phyloP scores from a whole-genome alignment of 768 basidiomycete species.

The Auriscalpium vulgare region DNA sequence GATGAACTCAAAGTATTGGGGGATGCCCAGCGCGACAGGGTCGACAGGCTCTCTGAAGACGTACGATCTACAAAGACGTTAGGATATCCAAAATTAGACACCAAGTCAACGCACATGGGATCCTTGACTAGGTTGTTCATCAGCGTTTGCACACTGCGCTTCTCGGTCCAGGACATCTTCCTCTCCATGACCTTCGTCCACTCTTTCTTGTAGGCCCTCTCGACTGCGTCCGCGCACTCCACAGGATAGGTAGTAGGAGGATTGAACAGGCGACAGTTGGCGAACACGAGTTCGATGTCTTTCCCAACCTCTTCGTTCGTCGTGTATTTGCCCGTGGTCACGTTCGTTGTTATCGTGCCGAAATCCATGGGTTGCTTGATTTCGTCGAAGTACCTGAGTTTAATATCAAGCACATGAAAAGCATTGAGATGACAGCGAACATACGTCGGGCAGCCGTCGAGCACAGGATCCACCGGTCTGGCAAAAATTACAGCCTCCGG shows the following conservation, averaged over 20 bases:
- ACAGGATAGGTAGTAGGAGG: slow-evolving; percentile 70
- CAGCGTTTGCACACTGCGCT: slow-evolving; percentile 64
- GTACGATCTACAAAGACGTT: slow-evolving; percentile 43
- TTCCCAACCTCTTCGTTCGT: slow-evolving; percentile 77
- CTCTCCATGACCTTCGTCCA: slow-evolving; percentile 73
- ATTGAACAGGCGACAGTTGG: slow-evolving; percentile 91
- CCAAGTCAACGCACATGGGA: slow-evolving; percentile 38
- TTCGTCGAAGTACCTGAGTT: slow-evolving; percentile 78
- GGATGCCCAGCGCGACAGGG: slow-evolving; percentile 73
- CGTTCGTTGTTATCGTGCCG: slow-evolving; percentile 65
- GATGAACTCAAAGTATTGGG: slow-evolving; percentile 83
- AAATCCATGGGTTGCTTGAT: slow-evolving; percentile 94
- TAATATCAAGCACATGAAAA: slow-evolving; percentile 8
- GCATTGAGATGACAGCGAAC: slow-evolving; percentile 21
- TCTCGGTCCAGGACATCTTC: slow-evolving; percentile 73
- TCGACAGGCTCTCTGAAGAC: slow-evolving; percentile 86
- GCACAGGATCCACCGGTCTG: slow-evolving; percentile 74
- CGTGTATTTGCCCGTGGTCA: slow-evolving; percentile 58
- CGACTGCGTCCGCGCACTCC: slow-evolving; percentile 63
- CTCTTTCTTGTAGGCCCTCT: slow-evolving; percentile 73
- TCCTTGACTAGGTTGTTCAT: slow-evolving; percentile 67
- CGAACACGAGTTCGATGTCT: slow-evolving; percentile 78
- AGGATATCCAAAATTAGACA: not conserved
- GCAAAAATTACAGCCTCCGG: slow-evolving; percentile 69
- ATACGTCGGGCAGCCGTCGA: slow-evolving; percentile 87